Conservation (phyloP, 2,329 filamentous ascomycete genomes). For the Penicillium polonicum region DNA sequence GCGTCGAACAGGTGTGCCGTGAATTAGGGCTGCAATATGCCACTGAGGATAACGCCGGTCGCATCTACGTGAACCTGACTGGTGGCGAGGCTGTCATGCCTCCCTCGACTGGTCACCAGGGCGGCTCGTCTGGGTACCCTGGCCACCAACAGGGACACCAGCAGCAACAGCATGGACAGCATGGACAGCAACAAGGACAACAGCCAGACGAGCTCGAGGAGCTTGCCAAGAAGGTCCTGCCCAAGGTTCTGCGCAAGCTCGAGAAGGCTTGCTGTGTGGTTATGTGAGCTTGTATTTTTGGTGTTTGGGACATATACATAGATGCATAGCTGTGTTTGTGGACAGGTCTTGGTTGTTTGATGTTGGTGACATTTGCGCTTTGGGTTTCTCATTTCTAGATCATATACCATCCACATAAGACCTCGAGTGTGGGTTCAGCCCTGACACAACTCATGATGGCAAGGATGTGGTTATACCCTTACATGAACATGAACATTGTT, state of each 20-base stretch:
- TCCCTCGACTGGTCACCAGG: constrained; percentile 36
- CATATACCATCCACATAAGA: neutral
- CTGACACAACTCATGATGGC: constrained; percentile 9
- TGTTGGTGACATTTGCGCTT: neutral
- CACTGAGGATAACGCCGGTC: constrained; percentile 84
- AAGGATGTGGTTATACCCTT: constrained; percentile 10
- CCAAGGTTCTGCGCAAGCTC: constrained; percentile 62
- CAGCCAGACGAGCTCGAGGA: constrained; percentile 60
- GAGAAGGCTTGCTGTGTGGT: constrained; percentile 70
- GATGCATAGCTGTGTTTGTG: constrained; percentile 1
- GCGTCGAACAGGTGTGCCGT: constrained; percentile 80
- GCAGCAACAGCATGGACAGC: constrained; percentile 44
- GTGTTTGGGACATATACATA: constrained; percentile 10
- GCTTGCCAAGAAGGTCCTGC: constrained; percentile 60
- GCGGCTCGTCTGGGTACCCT: neutral
- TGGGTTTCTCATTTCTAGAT: constrained; percentile 1
- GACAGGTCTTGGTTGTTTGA: neutral
- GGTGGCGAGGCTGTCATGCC: constrained; percentile 62
- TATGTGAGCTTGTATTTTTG: constrained; percentile 55
- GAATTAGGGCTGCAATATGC: constrained; percentile 79
- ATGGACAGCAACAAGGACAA: constrained; percentile 47
- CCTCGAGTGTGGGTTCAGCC: neutral
- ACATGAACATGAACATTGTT: neutral
- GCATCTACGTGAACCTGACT: constrained; percentile 83
- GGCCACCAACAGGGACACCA: constrained; percentile 48